phyloP scores from a whole-genome alignment of 306 rosid genomes.

The Rubus idaeus region DNA sequence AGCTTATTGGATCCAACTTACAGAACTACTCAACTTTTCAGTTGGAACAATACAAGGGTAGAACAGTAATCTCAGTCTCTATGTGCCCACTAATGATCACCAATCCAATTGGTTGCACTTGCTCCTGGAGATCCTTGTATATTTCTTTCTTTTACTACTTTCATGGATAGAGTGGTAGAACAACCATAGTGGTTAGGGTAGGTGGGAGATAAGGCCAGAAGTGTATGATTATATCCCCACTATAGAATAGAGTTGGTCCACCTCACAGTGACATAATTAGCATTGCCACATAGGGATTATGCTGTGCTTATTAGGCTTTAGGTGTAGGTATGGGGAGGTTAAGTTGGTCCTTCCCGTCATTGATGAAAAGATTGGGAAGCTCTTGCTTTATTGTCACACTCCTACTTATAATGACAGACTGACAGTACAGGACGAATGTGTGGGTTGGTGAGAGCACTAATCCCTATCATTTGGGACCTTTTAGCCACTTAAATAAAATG shows the following conservation, averaged over 20 bases:
- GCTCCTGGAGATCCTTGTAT: not conserved
- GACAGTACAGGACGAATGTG: not conserved
- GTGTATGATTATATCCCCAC: not conserved
- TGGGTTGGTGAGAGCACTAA: conserved; percentile 45
- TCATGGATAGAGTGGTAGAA: not conserved
- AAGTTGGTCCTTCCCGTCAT: not conserved
- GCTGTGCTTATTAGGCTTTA: not conserved
- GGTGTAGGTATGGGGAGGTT: conserved; percentile 13
- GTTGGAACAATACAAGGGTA: not conserved
- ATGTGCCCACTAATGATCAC: not conserved
- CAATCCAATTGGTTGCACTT: not conserved
- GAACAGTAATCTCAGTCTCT: not conserved
- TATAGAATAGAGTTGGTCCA: conserved; percentile 12
- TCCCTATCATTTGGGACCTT: conserved; percentile 33
- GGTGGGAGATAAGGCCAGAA: conserved; percentile 2
- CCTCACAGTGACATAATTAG: conserved; percentile 10
- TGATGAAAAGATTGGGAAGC: conserved; percentile 2
- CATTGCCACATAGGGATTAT: not conserved
- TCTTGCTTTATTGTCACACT: conserved; percentile 21
- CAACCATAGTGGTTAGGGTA: conserved; percentile 11
- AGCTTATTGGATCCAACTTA: not conserved
- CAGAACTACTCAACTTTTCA: not conserved
- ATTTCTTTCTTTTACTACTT: no score
- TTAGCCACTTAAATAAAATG: not conserved
- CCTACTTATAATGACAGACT: not conserved